Base-by-base conservation (phyloP, 1,139 yeast genomes). In the Geotrichum cucujoidarum region DNA sequence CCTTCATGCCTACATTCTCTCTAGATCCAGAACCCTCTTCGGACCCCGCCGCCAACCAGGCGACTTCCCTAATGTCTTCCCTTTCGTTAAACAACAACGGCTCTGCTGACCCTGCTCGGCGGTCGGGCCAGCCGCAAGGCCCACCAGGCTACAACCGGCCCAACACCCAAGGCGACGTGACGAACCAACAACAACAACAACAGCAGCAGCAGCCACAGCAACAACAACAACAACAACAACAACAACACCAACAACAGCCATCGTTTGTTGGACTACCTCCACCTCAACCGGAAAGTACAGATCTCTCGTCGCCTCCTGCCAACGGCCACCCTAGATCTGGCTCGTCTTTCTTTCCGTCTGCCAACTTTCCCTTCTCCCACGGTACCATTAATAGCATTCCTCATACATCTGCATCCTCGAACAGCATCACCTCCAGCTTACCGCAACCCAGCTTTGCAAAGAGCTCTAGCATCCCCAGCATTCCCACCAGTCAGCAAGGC, bases 301-400 rank as follows among this genome's bases (percentile, higher is more conserved):
- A 42, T 30, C 8, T 27, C 18, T 24, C 31, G 5, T 29, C 35
- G 32, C 5, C 40, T 14, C 5, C 32, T 6, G 24, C 32, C 24
- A 27, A 3, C 11, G 29, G 21, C n/a, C 31, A 22, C 3, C 30
- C 40, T 16, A 7, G 40, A 16, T 16, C 43, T 17, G 21, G 13
- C 8, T 33, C 46, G n/a, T 41, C 45, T 8, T 47, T 47, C 20
- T 43, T 47, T 16, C 47, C 41, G 30, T 21, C 52, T 14, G 35
- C 29, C 40, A n/a, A 49, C 14, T 35, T 49, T 21, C 42, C 44
- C 3, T 45, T 46, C 16, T 34, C 49, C 18, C 49, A 41, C n/a
- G 43, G 49, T 33, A 47, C 46, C 49, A 42, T 47, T 37, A 42
- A 47, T 38, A 47, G 49, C 49, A 47, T 47, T 32, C 37, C 49